Conservation (phyloP, 2,329 filamentous ascomycete species). For the Emericellopsis cladophorae region DNA sequence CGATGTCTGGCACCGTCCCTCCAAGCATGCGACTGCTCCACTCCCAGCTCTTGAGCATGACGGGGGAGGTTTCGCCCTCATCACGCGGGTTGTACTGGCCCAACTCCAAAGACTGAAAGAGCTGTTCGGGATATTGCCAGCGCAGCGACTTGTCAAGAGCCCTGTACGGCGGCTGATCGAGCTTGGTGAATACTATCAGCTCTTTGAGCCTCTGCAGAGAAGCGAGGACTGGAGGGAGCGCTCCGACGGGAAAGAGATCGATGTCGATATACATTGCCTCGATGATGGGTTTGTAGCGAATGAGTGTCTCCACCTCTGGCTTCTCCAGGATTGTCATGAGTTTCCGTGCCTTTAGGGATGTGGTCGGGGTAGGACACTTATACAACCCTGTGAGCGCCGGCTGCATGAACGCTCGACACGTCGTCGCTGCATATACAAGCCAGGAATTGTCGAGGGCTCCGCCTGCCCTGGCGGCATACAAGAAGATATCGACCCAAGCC, state of each 20-base stretch:
- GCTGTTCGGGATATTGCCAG: conserved; percentile 55
- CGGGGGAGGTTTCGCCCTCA: conserved; percentile 6
- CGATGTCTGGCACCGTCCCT: conserved; percentile 28
- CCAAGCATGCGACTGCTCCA: conserved; percentile 46
- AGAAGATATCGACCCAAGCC: conserved; percentile 57
- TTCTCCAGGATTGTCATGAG: conserved; percentile 41
- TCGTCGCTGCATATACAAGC: conserved; percentile 50
- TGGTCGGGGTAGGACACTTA: conserved; percentile 49
- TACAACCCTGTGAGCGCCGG: conserved; percentile 66
- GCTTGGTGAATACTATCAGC: conserved; percentile 59
- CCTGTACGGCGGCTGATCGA: conserved; percentile 56
- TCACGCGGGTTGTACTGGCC: neutral
- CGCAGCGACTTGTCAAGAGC: conserved; percentile 40
- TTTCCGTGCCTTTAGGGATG: conserved; percentile 26
- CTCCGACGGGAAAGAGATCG: conserved; percentile 38
- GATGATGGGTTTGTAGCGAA: conserved; percentile 61
- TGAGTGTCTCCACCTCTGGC: conserved; percentile 31
- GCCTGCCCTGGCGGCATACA: conserved; percentile 44
- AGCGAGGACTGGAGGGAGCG: conserved; percentile 41
- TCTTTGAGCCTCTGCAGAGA: conserved; percentile 54
- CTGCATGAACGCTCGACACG: conserved; percentile 55
- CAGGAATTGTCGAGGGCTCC: conserved; percentile 37
- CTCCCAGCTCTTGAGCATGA: conserved; percentile 40
- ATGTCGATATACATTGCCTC: conserved; percentile 59
- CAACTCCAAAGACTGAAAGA: conserved; percentile 48